Evolutionary conservation across 2,329 filamentous ascomycete species (phyloP).

Genomic region (Colletotrichum noveboracense): DNA sequence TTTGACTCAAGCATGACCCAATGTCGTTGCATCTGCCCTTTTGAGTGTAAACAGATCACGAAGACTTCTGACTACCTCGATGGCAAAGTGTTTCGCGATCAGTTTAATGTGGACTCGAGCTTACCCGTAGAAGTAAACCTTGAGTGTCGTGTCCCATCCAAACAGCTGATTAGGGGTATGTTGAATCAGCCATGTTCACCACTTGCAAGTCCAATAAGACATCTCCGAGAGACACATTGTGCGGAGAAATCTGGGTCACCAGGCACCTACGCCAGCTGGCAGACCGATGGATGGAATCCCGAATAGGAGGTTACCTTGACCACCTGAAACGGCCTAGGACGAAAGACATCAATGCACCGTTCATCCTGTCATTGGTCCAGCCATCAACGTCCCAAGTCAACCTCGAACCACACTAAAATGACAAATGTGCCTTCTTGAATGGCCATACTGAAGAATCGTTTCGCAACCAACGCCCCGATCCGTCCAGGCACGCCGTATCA

Average conservation of each 20-base stretch:
- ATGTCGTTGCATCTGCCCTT: background rate
- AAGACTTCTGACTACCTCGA: background rate
- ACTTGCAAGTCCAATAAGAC: background rate
- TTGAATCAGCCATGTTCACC: background rate
- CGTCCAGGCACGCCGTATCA: background rate
- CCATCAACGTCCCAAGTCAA: background rate
- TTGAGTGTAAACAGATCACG: background rate
- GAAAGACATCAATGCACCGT: background rate
- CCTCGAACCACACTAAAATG: background rate
- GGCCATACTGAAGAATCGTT: background rate
- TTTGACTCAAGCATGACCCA: background rate
- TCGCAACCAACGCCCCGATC: background rate
- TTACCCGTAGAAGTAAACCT: background rate
- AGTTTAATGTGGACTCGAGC: background rate
- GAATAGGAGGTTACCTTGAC: background rate
- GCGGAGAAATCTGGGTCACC: background rate
- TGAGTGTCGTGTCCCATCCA: background rate
- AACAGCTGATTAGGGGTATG: background rate
- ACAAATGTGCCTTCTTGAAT: background rate
- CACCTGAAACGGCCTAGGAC: background rate
- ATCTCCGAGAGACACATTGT: background rate
- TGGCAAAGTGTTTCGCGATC: background rate
- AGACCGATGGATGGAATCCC: background rate
- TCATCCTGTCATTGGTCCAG: background rate
- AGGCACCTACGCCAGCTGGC: background rate